Percentiles rank a stretch among this genome's conserved stretches.
phyloP scores from a whole-genome alignment of 2,329 filamentous ascomycete species.

The Botrytis tulipae region DNA sequence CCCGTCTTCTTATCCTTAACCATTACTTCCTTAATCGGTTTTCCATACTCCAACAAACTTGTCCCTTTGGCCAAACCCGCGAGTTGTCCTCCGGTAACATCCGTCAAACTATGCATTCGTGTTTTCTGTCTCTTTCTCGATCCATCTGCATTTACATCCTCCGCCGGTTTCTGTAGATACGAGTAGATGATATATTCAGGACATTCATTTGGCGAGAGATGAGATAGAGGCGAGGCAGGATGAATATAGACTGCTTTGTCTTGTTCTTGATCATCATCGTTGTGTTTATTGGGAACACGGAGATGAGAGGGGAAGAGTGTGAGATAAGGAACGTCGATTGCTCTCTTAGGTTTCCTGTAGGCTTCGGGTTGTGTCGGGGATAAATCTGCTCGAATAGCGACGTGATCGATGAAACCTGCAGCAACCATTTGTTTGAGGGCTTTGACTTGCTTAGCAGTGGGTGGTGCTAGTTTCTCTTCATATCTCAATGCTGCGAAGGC shows the following conservation, averaged over 20 bases:
- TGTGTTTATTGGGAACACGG: slow-evolving; percentile 31
- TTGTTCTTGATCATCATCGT: slow-evolving; percentile 42
- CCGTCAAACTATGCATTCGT: slow-evolving; percentile 83
- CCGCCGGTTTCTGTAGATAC: slow-evolving; percentile 65
- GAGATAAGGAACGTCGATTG: slow-evolving; percentile 88
- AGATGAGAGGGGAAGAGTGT: slow-evolving; percentile 71
- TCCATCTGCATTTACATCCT: slow-evolving; percentile 47
- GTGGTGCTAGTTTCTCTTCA: slow-evolving; percentile 56
- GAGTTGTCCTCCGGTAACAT: slow-evolving; percentile 73
- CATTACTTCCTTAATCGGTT: slow-evolving; percentile 82
- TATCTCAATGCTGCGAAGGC: slow-evolving; percentile 57
- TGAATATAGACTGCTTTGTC: slow-evolving; percentile 77
- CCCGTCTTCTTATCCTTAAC: background rate
- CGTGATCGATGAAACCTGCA: slow-evolving; percentile 88
- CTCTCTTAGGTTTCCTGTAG: slow-evolving; percentile 70
- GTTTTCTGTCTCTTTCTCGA: slow-evolving; percentile 64
- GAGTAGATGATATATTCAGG: slow-evolving; percentile 87
- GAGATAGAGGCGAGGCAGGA: slow-evolving; percentile 76
- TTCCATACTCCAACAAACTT: slow-evolving; percentile 78
- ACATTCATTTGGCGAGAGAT: slow-evolving; percentile 67
- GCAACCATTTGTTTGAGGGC: slow-evolving; percentile 89
- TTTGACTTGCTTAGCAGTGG: slow-evolving; percentile 67
- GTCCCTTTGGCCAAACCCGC: slow-evolving; percentile 80
- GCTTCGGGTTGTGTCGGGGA: slow-evolving; percentile 68
- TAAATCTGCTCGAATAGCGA: slow-evolving; percentile 89